Percentiles rank a stretch among this genome's conserved stretches.
Conservation (phyloP, 1,284 basidiomycete genomes). For the Schizophyllum commune region DNA sequence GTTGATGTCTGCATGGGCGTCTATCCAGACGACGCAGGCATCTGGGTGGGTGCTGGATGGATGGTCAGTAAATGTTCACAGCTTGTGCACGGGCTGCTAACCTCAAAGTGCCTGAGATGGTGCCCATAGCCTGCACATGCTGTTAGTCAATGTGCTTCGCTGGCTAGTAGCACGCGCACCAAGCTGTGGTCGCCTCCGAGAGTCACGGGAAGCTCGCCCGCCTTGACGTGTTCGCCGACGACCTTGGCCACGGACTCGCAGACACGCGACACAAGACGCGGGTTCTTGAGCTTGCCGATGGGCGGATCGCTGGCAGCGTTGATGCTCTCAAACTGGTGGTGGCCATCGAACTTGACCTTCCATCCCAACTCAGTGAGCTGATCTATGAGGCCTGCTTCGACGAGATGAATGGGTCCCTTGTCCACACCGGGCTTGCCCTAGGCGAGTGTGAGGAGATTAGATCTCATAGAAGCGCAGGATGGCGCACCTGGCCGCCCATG, state of each 20-base stretch:
- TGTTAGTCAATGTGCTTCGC: neutral
- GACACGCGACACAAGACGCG: slow-evolving; percentile 80
- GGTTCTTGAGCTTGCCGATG: slow-evolving; percentile 86
- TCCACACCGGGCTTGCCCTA: slow-evolving; percentile 82
- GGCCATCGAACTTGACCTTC: slow-evolving; percentile 83
- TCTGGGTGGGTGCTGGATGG: slow-evolving; percentile 54
- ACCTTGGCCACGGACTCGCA: slow-evolving; percentile 72
- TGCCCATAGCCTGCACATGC: slow-evolving; percentile 69
- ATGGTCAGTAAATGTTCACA: neutral
- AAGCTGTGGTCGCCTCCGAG: slow-evolving; percentile 67
- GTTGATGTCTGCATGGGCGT: slow-evolving; percentile 95
- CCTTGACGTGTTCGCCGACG: slow-evolving; percentile 69
- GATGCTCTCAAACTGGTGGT: slow-evolving; percentile 84
- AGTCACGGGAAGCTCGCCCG: slow-evolving; percentile 82
- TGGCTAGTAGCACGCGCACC: neutral
- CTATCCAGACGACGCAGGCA: slow-evolving; percentile 88
- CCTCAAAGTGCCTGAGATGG: slow-evolving; percentile 77
- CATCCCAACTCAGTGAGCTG: slow-evolving; percentile 82
- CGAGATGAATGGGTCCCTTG: slow-evolving; percentile 80
- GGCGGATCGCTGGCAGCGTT: slow-evolving; percentile 63
- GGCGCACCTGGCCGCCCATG: slow-evolving; percentile 24
- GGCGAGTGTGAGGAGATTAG: slow-evolving; percentile 4
- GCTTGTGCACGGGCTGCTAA: slow-evolving; percentile 23
- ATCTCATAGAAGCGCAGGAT: neutral
- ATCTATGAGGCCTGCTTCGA: slow-evolving; percentile 74